Percentiles rank a stretch among this genome's conserved stretches.
These are phyloP conservation scores for Blastocystis sp. DNA, from an alignment of 352 stramenopile species.

Conservation along the genomic window DNA sequence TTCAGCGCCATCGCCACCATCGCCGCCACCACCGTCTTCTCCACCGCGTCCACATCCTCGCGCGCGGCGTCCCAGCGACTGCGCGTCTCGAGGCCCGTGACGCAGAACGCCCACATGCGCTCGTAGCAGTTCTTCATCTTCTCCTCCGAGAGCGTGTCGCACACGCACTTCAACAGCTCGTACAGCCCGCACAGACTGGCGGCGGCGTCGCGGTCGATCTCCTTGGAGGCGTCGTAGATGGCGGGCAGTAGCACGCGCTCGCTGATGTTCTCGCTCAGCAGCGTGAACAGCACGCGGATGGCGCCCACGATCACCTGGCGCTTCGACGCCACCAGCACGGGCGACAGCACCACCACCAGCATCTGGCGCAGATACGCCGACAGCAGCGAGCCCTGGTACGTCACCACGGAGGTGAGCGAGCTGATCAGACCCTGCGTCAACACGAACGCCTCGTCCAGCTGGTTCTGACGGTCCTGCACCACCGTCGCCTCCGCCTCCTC, in stretches of 20 bases:
- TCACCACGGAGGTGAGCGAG: constrained; percentile 33
- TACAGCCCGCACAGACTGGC: constrained; percentile 39
- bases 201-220: background rate
- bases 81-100: constrained; percentile 38
- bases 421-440: constrained; percentile 23
- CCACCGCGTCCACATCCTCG: background rate
- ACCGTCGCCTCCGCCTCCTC: background rate
- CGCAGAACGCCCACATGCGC: constrained; percentile 45
- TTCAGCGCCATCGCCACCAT: constrained; percentile 61
- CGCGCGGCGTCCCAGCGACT: background rate
- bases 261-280: constrained; percentile 53
- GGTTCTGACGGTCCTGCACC: background rate
- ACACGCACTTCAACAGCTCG: constrained; percentile 17
- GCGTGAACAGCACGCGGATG: constrained; percentile 6
- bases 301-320: background rate
- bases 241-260: constrained; percentile 44
- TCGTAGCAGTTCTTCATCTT: background rate
- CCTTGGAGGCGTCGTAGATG: constrained; percentile 17
- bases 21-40: constrained; percentile 19
- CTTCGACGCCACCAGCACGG: constrained; percentile 14
- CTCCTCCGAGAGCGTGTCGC: constrained; percentile 20
- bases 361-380: constrained; percentile 62
- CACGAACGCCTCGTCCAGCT: constrained; percentile 31
- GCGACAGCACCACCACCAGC: constrained; percentile 13
- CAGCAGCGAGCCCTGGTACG: constrained; percentile 28